Evolutionary conservation across 805 yeast genomes (phyloP), one percentile per base, ranked within the genome.

Genomic region (Pichia heedii): DNA sequence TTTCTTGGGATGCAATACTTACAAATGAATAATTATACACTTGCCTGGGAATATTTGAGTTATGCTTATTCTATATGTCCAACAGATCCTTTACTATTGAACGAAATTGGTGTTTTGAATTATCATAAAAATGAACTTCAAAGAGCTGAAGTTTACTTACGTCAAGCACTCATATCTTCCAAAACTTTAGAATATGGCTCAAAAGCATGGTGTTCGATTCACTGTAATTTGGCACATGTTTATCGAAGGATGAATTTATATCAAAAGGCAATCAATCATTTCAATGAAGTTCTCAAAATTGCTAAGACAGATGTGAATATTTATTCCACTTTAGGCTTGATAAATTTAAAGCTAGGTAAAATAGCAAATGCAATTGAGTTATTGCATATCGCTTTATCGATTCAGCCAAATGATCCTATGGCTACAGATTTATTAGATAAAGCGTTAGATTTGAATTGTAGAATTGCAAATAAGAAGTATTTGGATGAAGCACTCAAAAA

Each of bases 1-100:
- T 90, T 85, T 54, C 68, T 93, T 33, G 99, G 98, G 1, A 93
- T 93, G 96, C 97, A 93, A 66, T 90, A 93, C 60, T 66, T 88
- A 53, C 88, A 86, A 47, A 83, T 90, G 79, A 82, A 81, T 58
- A 88, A 89, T 52, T 68, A 84, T 38, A 74, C 80, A 6, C 66
- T 93, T 43, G 87, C 97, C 0, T 89, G 84, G 53, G 97, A 90
- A 59, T 93, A 89, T 56, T 71, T 93, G 24, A 65, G 70, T 45
- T 74, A 89, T 4, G 76, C 97, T 1, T 80, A 77, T 53, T 77
- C 78, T 19, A 76, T 88, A 3, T 89, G 96, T 61, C 79, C 84
- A 20, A 69, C 76, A 4, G 98, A 93, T 61, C 97, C 99, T 3
- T 63, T 90, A 39, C 64, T 93, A 36, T 68, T 93, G 48, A 93